Evolutionary conservation across 2,329 filamentous ascomycete species (phyloP).

Genomic region (Trichothecium sympodiale): DNA sequence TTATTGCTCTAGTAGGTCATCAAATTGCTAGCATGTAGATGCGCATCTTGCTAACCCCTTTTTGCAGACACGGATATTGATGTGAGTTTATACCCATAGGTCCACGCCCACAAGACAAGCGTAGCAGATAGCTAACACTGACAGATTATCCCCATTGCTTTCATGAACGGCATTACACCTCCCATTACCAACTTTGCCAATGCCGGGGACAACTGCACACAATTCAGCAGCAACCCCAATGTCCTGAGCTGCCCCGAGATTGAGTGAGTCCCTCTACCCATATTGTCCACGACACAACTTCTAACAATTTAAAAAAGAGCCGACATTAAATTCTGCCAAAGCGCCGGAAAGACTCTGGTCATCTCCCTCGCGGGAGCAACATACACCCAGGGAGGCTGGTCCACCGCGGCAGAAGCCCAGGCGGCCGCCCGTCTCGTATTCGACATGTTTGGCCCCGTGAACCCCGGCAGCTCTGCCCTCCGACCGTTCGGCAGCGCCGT

Average conservation of each 20-base stretch:
- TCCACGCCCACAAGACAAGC: too few relatives aligned
- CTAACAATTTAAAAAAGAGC: constrained; percentile 16
- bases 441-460: constrained; percentile 56
- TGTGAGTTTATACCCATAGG: constrained; percentile 23
- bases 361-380: constrained; percentile 63
- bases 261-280: constrained; percentile 35
- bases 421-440: constrained; percentile 52
- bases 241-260: constrained; percentile 53
- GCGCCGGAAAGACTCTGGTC: constrained; percentile 55
- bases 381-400: constrained; percentile 58
- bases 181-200: constrained; percentile 54
- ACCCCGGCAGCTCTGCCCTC: constrained; percentile 28
- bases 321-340: constrained; percentile 51
- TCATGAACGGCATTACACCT: constrained; percentile 45
- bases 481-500: constrained; percentile 57
- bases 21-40: background rate
- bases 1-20: constrained; percentile 45
- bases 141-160: constrained; percentile 50
- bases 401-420: constrained; percentile 33
- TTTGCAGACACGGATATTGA: constrained; percentile 31
- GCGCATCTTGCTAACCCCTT: background rate
- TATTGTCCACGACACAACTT: background rate
- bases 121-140: constrained; percentile 15
- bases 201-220: constrained; percentile 47
- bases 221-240: constrained; percentile 41